Percentiles rank a stretch among this genome's conserved stretches.
phyloP scores from a whole-genome alignment of 2,329 filamentous ascomycete genomes.

The Penicillium decumbens region DNA sequence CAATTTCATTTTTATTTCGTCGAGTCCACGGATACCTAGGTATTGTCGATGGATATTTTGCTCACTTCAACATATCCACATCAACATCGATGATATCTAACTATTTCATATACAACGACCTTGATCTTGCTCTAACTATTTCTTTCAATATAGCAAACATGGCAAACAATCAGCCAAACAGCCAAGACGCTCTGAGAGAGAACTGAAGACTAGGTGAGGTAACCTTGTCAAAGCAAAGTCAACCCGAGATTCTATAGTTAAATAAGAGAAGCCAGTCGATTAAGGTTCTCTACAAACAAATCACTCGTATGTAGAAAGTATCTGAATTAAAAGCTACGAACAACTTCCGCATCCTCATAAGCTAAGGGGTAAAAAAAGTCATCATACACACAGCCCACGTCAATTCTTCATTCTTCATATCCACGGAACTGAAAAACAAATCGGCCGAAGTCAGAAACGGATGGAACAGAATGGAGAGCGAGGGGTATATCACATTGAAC shows the following conservation, averaged over 20 bases:
- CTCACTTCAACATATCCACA: neutral
- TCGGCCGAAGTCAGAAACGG: slow-evolving; percentile 18
- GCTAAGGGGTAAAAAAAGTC: slow-evolving; percentile 3
- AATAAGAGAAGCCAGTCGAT: slow-evolving; percentile 1
- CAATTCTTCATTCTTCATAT: slow-evolving; percentile 19
- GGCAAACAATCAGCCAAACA: too few relatives aligned
- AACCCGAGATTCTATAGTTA: neutral
- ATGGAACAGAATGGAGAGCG: slow-evolving; percentile 26
- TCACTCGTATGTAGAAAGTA: slow-evolving; percentile 3
- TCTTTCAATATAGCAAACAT: too few relatives aligned
- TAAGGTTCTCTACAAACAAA: slow-evolving; percentile 5
- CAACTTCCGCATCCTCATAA: slow-evolving; percentile 6
- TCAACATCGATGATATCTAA: too few relatives aligned
- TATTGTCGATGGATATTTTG: neutral
- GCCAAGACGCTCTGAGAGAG: too few relatives aligned
- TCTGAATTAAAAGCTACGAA: slow-evolving; percentile 7
- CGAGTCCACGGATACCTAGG: neutral
- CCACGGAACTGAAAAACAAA: slow-evolving; percentile 22
- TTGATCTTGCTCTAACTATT: too few relatives aligned
- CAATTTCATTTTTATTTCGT: neutral
- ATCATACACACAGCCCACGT: slow-evolving; percentile 16
- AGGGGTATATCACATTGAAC: slow-evolving; percentile 42
- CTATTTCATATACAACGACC: too few relatives aligned
- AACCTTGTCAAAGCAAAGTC: too few relatives aligned
- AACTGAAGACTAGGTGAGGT: too few relatives aligned